Conservation (phyloP, 2,329 filamentous ascomycete genomes). For the Aspergillus brasiliensis region DNA sequence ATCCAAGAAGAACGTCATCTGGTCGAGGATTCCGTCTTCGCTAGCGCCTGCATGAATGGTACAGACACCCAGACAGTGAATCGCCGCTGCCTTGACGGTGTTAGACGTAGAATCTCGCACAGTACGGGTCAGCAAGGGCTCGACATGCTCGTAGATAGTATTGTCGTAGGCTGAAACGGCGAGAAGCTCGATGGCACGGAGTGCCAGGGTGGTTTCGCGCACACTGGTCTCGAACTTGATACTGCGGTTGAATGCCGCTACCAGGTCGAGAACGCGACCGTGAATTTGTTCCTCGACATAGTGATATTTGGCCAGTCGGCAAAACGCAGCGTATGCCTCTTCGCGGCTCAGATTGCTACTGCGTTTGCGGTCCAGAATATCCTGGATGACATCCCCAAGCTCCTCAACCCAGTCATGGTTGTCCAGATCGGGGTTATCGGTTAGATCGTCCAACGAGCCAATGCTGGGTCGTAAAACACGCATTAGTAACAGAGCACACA, state of each 20-base stretch:
- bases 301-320: conserved; percentile 67
- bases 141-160: conserved; percentile 65
- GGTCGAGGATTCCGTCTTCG: conserved; percentile 66
- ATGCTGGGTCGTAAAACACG: conserved; percentile 45
- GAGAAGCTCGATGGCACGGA: conserved; percentile 72
- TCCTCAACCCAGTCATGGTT: conserved; percentile 63
- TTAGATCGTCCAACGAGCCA: conserved; percentile 68
- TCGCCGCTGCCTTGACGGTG: conserved; percentile 66
- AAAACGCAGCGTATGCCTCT: conserved; percentile 62
- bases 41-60: conserved; percentile 75
- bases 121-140: conserved; percentile 60
- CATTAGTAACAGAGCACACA: conserved; percentile 14
- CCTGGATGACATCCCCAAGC: conserved; percentile 67
- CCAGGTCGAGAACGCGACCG: conserved; percentile 60
- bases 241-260: conserved; percentile 68
- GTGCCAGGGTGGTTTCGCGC: conserved; percentile 68
- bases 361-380: conserved; percentile 75
- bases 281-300: conserved; percentile 67
- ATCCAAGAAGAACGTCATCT: conserved; percentile 74
- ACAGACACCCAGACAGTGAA: conserved; percentile 72
- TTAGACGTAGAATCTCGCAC: conserved; percentile 69
- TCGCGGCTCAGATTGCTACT: conserved; percentile 73
- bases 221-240: conserved; percentile 69
- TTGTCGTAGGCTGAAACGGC: conserved; percentile 68
- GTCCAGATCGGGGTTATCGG: conserved; percentile 54